phyloP scores from a whole-genome alignment of 257 asterid genomes.

The Petunia secreta region DNA sequence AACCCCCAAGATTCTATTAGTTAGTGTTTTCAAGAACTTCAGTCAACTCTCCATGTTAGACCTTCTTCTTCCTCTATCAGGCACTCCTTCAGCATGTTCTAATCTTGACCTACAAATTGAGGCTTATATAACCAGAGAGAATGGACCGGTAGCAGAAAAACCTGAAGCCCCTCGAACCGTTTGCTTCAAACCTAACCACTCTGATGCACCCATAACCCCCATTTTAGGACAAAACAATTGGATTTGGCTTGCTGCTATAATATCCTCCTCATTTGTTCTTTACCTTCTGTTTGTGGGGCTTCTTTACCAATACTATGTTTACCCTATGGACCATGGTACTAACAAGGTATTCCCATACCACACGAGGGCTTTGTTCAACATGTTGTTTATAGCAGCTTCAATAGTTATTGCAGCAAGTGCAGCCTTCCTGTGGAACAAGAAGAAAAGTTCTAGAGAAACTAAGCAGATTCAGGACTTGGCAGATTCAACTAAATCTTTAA shows the following conservation, averaged over 20 bases:
- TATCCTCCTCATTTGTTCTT: constrained; percentile 71
- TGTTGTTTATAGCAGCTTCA: constrained; percentile 63
- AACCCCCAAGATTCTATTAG: constrained; percentile 64
- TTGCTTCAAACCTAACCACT: constrained; percentile 58
- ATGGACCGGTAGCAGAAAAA: constrained; percentile 44
- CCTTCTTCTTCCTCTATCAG: constrained; percentile 66
- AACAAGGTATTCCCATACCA: constrained; percentile 59
- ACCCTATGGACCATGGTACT: constrained; percentile 78
- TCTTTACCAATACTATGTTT: constrained; percentile 65
- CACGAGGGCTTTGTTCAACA: constrained; percentile 61
- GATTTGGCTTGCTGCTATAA: constrained; percentile 90
- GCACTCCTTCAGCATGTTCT: constrained; percentile 37
- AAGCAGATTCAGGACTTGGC: constrained; percentile 56
- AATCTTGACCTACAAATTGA: constrained; percentile 70
- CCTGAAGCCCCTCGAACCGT: constrained; percentile 43
- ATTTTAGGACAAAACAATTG: constrained; percentile 76
- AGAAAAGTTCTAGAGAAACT: constrained; percentile 53
- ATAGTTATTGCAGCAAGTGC: constrained; percentile 55
- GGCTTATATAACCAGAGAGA: constrained; percentile 83
- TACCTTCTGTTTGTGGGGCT: constrained; percentile 67
- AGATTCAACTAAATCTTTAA: constrained; percentile 42
- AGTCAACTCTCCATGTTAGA: constrained; percentile 75
- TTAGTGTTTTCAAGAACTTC: constrained; percentile 69
- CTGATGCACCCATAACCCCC: constrained; percentile 69
- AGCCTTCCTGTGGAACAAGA: constrained; percentile 92